Evolutionary conservation across 495 filamentous ascomycete species (phyloP), one percentile per base, ranked within the genome.

Genomic region (Xylaria castorea): DNA sequence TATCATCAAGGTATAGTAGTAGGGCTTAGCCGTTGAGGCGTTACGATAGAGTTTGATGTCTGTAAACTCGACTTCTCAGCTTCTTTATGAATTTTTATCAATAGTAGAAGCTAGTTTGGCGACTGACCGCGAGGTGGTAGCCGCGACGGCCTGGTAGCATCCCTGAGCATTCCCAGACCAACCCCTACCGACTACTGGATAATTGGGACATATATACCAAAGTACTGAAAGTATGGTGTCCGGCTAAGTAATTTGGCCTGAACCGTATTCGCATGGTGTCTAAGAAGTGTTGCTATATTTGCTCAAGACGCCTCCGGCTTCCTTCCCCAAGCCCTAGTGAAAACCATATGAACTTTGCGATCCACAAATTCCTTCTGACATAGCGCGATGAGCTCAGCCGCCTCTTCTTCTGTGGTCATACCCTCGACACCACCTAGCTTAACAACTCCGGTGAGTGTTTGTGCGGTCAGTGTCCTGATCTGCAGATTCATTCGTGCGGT

Each of bases 361-460:
- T 70, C 57, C 2, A 20, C 55, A 25, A 70, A 70, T 0, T 70
- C 67, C 3, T 50, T 11, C 3, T 62, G 14, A 27, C 30, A 61
- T 20, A 20, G n/a, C 30, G 53, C 53, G 20, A 70, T 38, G 12
- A 70, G 20, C 55, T 50, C 67, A 8, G 27, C 55, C 1, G 40
- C 55, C 40, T 71, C 69, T 61, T 71, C 46, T 22, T 55, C 16
- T 12, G 58, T 71, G 20, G 44, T 12, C 69, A 71, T 71, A 11
- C 69, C 69, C 44, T 71, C 60, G 22, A 71, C 60, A 5, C 69
- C 69, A 8, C 69, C 69, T 11, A 55, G n/a, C 8, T 27, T 27
- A 3, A 65, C 40, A 32, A 71, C 46, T 9, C 69, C 69, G 20
- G 27, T 30, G 0, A 65, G 34, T 34, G 69, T 40, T 55, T 71